Base-by-base conservation (phyloP, 2,329 filamentous ascomycete species). In the Saccharata proteae region DNA sequence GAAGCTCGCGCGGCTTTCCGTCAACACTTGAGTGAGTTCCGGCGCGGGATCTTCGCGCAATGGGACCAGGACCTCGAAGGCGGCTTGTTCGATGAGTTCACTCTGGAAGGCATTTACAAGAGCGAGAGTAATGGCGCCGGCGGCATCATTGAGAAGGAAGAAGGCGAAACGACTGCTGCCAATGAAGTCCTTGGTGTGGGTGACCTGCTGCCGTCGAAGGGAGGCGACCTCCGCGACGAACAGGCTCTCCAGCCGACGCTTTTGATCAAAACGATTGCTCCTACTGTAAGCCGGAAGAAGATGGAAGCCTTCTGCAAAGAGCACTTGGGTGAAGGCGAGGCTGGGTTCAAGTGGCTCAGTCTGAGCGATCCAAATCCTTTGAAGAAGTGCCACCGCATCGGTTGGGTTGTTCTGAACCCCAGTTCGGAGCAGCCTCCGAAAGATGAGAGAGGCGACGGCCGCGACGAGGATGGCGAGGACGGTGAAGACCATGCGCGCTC, bases 191-290 rank as follows among this genome's bases (percentile, higher is more conserved):
- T 96, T 16, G 85, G 88, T 30, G 86, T 96, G 22, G 80, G 88
- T 27, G 90, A 96, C 53, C 65, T 96, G 29, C 72, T 96, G 10
- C 85, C 90, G 19, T 77, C 77, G 23, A 75, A 74, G 41, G 83
- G 81, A 16, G 83, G 81, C 29, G 88, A 96, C 41, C 71, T 96
- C 30, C 77, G 84, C 21, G 90, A 98, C 49, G 86, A 93, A 43
- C 81, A 80, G 29, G 71, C 90, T 18, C 77, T 79, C 42, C 84
- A 93, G 53, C 90, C 90, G 10, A 93, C 92, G 0, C 68, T 98
- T 12, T 72, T 98, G 27, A 94, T 98, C 66, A 98, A 98, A 64
- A 98, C 90, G 0, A 85, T 98, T 48, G 88, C 90, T 4, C 90
- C 90, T 6, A 93, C 92, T 37, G 90, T 98, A 40, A 93, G 84